Conservation (phyloP, 345 rosid species). For the Limnanthes douglasii region DNA sequence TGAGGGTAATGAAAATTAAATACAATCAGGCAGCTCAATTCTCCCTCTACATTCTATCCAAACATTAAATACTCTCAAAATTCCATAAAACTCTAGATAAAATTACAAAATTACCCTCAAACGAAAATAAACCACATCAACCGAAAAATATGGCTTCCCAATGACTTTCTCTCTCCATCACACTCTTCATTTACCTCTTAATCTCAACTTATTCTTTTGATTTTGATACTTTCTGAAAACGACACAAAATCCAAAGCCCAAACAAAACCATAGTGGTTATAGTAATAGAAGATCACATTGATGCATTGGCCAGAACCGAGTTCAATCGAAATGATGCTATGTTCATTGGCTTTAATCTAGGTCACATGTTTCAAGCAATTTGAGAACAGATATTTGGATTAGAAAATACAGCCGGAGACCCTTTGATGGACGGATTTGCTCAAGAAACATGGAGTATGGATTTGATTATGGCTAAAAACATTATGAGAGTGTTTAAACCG, state of each 20-base stretch:
- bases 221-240: slow-evolving; percentile 11
- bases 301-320: slow-evolving; percentile 46
- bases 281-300: slow-evolving; percentile 70
- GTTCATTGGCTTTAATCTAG: slow-evolving; percentile 64
- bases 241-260: slow-evolving; percentile 40
- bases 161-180: slow-evolving; percentile 7
- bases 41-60: no score
- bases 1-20: no score
- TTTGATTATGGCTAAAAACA: slow-evolving; percentile 25
- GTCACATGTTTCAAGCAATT: slow-evolving; percentile 73
- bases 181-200: slow-evolving; percentile 20
- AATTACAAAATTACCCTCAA: no score
- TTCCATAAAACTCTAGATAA: no score
- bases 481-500: slow-evolving; percentile 66
- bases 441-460: slow-evolving; percentile 53
- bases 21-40: no score
- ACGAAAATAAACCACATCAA: no score
- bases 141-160: slow-evolving; percentile 16
- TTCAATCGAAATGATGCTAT: slow-evolving; percentile 45
- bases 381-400: slow-evolving; percentile 77
- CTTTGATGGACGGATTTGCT: slow-evolving; percentile 61
- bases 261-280: slow-evolving; percentile 59
- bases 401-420: slow-evolving; percentile 13
- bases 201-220: slow-evolving; percentile 27
- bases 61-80: no score